Percentiles rank a stretch among this genome's conserved stretches.
Evolutionary conservation across 495 filamentous ascomycete species (phyloP).

Genomic region (Pyronema domesticum): DNA sequence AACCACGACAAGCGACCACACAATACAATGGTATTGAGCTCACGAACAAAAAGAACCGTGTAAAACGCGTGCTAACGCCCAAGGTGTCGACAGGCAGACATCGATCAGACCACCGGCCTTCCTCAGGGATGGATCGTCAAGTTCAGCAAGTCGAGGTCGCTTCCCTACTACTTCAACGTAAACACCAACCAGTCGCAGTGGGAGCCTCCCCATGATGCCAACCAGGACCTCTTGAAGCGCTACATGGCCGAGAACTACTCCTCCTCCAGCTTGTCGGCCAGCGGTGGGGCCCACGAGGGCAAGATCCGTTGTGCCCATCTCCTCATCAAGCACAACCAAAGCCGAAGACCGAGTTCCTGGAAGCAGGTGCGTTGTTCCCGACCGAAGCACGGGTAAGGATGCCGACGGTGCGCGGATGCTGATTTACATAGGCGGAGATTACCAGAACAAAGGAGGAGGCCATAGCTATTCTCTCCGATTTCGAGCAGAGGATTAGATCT

Average conservation of each 20-base stretch:
- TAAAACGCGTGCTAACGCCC: no score
- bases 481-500: constrained; percentile 54
- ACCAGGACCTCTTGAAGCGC: constrained; percentile 72
- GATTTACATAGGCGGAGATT: constrained; percentile 43
- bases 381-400: background rate
- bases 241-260: constrained; percentile 80
- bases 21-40: no score
- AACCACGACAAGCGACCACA: no score
- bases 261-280: constrained; percentile 31
- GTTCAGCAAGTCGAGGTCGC: constrained; percentile 89
- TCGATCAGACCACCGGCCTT: constrained; percentile 42
- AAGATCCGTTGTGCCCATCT: constrained; percentile 87
- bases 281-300: constrained; percentile 38
- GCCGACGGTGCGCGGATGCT: background rate
- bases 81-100: background rate
- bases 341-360: constrained; percentile 79
- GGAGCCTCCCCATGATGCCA: constrained; percentile 75
- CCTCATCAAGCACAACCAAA: constrained; percentile 79
- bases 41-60: no score
- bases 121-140: constrained; percentile 83
- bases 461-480: constrained; percentile 48
- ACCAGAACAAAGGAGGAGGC: constrained; percentile 79
- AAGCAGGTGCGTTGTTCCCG: constrained; percentile 37
- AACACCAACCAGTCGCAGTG: constrained; percentile 68
- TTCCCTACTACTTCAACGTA: constrained; percentile 94